phyloP scores from a whole-genome alignment of 129 eudicot species.

The Lactuca sativa region DNA sequence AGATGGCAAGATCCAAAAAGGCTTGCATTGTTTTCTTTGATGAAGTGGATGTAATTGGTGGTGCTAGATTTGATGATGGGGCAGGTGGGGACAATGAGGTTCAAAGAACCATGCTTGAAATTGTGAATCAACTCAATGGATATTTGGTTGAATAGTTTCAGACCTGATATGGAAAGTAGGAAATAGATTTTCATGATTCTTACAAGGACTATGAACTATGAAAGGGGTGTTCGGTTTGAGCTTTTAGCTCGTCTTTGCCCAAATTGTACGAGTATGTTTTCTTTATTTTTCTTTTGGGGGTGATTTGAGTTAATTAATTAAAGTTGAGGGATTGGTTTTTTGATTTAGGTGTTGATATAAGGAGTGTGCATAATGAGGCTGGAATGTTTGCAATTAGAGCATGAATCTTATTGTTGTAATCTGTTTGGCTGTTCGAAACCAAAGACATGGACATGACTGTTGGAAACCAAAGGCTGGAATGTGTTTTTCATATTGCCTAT shows the following conservation, averaged over 20 bases:
- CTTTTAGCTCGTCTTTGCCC: conserved; percentile 99
- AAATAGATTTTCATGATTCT: conserved; percentile 96
- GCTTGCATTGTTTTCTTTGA: conserved; percentile 23
- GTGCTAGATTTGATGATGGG: conserved; percentile 94
- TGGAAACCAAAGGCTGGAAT: too few relatives aligned
- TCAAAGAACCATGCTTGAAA: too few relatives aligned
- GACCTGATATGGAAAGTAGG: conserved; percentile 93
- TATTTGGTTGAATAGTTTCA: conserved; percentile 14
- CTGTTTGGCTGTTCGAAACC: conserved; percentile 27
- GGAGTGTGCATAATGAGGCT: conserved; percentile 94
- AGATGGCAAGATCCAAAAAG: conserved; percentile 99
- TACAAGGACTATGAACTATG: conserved; percentile 95
- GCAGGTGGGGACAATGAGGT: neutral
- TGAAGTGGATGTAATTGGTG: conserved; percentile 81
- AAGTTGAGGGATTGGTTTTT: neutral
- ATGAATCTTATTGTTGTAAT: too few relatives aligned
- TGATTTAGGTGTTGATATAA: conserved; percentile 79
- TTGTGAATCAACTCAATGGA: too few relatives aligned
- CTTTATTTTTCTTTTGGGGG: neutral
- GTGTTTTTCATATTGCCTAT: too few relatives aligned
- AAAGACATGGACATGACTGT: too few relatives aligned
- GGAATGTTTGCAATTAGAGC: too few relatives aligned
- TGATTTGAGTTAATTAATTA: neutral
- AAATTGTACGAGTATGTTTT: conserved; percentile 71
- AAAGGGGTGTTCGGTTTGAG: conserved; percentile 88